Percentiles rank a stretch among this genome's conserved stretches.
These are phyloP conservation scores for Lachancea nothofagi DNA, from an alignment of 805 yeast species.

Conservation along the genomic window DNA sequence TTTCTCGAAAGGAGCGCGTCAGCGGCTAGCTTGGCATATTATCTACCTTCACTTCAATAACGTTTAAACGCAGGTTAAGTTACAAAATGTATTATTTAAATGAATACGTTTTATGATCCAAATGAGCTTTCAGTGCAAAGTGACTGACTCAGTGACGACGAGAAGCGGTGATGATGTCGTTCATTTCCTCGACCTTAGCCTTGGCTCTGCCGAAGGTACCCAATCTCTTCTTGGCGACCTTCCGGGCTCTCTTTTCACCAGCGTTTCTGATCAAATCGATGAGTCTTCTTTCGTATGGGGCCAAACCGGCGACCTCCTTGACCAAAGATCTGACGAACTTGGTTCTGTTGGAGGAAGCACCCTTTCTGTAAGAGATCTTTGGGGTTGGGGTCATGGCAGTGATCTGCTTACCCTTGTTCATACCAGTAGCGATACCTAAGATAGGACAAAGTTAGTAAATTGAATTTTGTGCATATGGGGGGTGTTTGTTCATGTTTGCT, in stretches of 20 bases:
- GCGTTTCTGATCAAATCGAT: slow-evolving; percentile 99
- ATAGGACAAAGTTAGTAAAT: slow-evolving; percentile 1
- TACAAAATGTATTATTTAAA: slow-evolving; percentile 12
- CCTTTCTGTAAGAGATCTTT: slow-evolving; percentile 94
- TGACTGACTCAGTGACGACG: slow-evolving; percentile 69
- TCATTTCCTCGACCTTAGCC: slow-evolving; percentile 99
- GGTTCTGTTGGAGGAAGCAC: slow-evolving; percentile 93
- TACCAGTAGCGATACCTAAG: slow-evolving; percentile 91
- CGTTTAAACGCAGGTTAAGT: slow-evolving; percentile 10
- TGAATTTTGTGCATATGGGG: too few relatives aligned
- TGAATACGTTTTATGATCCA: slow-evolving; percentile 9
- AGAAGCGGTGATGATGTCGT: slow-evolving; percentile 90
- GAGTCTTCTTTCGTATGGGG: slow-evolving; percentile 99
- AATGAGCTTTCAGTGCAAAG: slow-evolving; percentile 1
- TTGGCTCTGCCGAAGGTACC: slow-evolving; percentile 99
- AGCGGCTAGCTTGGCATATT: not conserved
- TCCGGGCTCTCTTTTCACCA: slow-evolving; percentile 99
- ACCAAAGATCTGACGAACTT: slow-evolving; percentile 91
- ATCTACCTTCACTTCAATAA: not conserved
- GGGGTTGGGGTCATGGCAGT: slow-evolving; percentile 77
- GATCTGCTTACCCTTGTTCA: slow-evolving; percentile 99
- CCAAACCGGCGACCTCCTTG: slow-evolving; percentile 96
- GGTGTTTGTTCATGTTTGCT: too few relatives aligned
- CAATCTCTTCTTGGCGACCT: slow-evolving; percentile 99
- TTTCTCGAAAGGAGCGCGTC: not conserved